phyloP scores from a whole-genome alignment of 2,329 filamentous ascomycete species.

The Fusarium avenaceum region DNA sequence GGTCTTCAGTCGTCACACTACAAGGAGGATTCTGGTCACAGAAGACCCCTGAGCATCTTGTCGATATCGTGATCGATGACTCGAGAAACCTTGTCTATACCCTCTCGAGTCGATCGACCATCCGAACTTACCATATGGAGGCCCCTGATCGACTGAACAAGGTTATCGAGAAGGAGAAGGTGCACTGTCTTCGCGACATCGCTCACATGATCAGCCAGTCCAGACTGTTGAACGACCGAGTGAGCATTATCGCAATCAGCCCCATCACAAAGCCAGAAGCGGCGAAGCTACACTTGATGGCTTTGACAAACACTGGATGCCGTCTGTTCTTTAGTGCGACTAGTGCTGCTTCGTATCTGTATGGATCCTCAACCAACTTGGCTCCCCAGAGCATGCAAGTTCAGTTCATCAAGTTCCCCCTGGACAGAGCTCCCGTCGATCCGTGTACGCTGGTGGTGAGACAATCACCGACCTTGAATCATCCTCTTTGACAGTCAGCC shows the following conservation, averaged over 20 bases:
- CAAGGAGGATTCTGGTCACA: slow-evolving; percentile 65
- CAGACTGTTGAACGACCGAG: slow-evolving; percentile 75
- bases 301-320: slow-evolving; percentile 89
- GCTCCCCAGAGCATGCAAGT: slow-evolving; percentile 96
- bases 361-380: slow-evolving; percentile 69
- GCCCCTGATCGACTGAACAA: slow-evolving; percentile 70
- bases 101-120: slow-evolving; percentile 87
- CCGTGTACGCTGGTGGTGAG: slow-evolving; percentile 55
- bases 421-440: slow-evolving; percentile 49
- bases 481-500: slow-evolving; percentile 63
- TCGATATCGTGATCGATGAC: slow-evolving; percentile 89
- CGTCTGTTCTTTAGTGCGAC: slow-evolving; percentile 93
- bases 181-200: slow-evolving; percentile 76
- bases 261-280: slow-evolving; percentile 85
- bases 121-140: slow-evolving; percentile 91
- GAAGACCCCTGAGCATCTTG: slow-evolving; percentile 72
- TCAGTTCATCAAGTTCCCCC: slow-evolving; percentile 98
- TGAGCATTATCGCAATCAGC: slow-evolving; percentile 85
- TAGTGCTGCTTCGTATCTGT: slow-evolving; percentile 76
- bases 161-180: slow-evolving; percentile 75
- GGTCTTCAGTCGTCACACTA: slow-evolving; percentile 72
- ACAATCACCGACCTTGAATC: slow-evolving; percentile 63
- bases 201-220: slow-evolving; percentile 87
- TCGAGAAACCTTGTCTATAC: slow-evolving; percentile 91
- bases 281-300: slow-evolving; percentile 87